phyloP scores from a whole-genome alignment of 2,329 filamentous ascomycete species.

The Fusarium tricinctum region DNA sequence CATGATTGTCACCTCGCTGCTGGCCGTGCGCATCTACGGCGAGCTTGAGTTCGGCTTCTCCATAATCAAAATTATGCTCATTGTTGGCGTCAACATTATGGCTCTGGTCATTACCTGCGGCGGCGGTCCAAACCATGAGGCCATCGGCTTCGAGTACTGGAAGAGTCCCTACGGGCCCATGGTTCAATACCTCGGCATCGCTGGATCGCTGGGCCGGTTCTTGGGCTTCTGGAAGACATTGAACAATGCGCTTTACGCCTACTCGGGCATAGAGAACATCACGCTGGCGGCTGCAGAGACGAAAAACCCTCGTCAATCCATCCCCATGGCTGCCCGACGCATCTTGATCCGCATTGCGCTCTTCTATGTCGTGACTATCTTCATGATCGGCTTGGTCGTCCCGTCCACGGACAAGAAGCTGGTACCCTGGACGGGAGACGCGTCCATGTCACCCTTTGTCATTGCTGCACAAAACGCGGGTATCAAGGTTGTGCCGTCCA shows the following conservation, averaged over 20 bases:
- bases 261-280: slow-evolving; percentile 13
- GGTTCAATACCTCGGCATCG: slow-evolving; percentile 8
- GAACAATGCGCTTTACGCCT: slow-evolving; percentile 14
- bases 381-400: slow-evolving; percentile 18
- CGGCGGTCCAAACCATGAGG: neutral
- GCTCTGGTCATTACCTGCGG: slow-evolving; percentile 11
- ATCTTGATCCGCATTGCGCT: slow-evolving; percentile 6
- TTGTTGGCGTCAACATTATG: slow-evolving; percentile 15
- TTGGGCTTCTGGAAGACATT: slow-evolving; percentile 7
- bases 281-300: slow-evolving; percentile 10
- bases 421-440: slow-evolving; percentile 5
- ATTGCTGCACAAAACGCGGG: slow-evolving; percentile 10
- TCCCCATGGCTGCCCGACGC: slow-evolving; percentile 7
- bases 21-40: slow-evolving; percentile 1
- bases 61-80: slow-evolving; percentile 11
- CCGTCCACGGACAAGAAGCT: slow-evolving; percentile 6
- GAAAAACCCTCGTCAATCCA: slow-evolving; percentile 4
- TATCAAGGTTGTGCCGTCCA: slow-evolving; percentile 7
- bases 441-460: slow-evolving; percentile 10
- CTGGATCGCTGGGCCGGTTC: slow-evolving; percentile 6
- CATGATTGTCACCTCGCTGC: slow-evolving; percentile 6
- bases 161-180: slow-evolving; percentile 1
- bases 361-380: slow-evolving; percentile 18
- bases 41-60: slow-evolving; percentile 21
- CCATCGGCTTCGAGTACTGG: slow-evolving; percentile 18